Evolutionary conservation across 2,329 filamentous ascomycete species (phyloP).

Genomic region (Verticillium zaregamsianum): DNA sequence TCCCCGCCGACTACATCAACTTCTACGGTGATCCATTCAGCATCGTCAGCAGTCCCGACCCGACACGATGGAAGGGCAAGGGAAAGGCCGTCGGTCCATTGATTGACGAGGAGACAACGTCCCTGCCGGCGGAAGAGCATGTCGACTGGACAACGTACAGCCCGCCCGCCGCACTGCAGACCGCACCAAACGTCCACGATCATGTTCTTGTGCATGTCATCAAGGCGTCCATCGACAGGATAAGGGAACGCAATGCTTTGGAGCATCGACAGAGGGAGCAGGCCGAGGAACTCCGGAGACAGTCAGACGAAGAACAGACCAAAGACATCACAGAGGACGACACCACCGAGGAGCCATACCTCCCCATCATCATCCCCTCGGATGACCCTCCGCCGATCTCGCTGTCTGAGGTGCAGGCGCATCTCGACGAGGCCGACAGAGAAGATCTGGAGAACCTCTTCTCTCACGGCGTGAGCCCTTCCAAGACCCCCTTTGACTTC

Average conservation of each 20-base stretch:
- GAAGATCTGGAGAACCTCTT: not conserved
- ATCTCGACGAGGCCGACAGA: not conserved
- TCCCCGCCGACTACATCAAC: slow-evolving; percentile 23
- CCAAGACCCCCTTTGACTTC: not conserved
- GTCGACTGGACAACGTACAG: slow-evolving; percentile 44
- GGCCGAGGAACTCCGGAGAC: slow-evolving; percentile 17
- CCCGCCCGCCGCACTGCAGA: slow-evolving; percentile 37
- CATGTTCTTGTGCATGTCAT: slow-evolving; percentile 38
- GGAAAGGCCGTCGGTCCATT: slow-evolving; percentile 4
- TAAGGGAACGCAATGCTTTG: slow-evolving; percentile 30
- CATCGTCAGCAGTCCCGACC: slow-evolving; percentile 14
- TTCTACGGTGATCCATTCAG: slow-evolving; percentile 24
- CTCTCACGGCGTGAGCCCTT: not conserved
- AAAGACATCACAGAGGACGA: slow-evolving; percentile 1
- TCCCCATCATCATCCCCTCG: slow-evolving; percentile 26
- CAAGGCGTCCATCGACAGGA: slow-evolving; percentile 38
- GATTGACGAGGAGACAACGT: slow-evolving; percentile 6
- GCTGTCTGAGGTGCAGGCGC: not conserved
- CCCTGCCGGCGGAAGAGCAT: slow-evolving; percentile 15
- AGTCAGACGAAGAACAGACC: slow-evolving; percentile 1
- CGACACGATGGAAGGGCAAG: slow-evolving; percentile 10
- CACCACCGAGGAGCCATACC: slow-evolving; percentile 20
- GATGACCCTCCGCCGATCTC: slow-evolving; percentile 4
- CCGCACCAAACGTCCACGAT: slow-evolving; percentile 31
- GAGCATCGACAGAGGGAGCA: not conserved